phyloP scores from a whole-genome alignment of 257 asterid species.

The Nicotiana obtusifolia region DNA sequence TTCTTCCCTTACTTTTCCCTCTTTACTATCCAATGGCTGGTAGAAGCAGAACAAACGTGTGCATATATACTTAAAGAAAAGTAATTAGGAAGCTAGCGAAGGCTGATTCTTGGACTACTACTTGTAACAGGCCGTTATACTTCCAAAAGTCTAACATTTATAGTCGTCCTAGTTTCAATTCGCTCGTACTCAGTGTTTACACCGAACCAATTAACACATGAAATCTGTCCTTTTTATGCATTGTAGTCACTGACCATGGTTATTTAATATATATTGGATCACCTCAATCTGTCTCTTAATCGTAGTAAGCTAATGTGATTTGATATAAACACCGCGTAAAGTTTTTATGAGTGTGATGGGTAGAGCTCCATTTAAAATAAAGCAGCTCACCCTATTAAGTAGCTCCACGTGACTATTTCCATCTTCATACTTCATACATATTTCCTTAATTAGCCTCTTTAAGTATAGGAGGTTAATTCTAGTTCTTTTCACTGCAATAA shows the following conservation, averaged over 20 bases:
- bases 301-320: not conserved
- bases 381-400: not conserved
- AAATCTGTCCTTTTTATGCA: no score
- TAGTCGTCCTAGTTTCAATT: not conserved
- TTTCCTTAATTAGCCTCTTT: not conserved
- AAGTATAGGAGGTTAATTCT: not conserved
- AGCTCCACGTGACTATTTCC: not conserved
- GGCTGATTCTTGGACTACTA: not conserved
- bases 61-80: not conserved
- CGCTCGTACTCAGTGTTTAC: no score
- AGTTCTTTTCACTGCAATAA: not conserved
- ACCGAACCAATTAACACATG: not conserved
- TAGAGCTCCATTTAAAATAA: not conserved
- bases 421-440: not conserved
- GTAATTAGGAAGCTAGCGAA: not conserved
- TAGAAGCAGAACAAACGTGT: not conserved
- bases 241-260: no score
- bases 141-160: not conserved
- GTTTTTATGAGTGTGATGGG: not conserved
- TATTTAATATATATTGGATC: no score
- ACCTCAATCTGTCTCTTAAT: no score
- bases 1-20: not conserved
- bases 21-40: not conserved
- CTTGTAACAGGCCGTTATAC: not conserved
- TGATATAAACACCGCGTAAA: not conserved